A percentile compares a stretch with the other conserved stretches of the same genome.
These are phyloP conservation scores for Trametes elegans DNA, from an alignment of 768 basidiomycete genomes.

Conservation along the genomic window DNA sequence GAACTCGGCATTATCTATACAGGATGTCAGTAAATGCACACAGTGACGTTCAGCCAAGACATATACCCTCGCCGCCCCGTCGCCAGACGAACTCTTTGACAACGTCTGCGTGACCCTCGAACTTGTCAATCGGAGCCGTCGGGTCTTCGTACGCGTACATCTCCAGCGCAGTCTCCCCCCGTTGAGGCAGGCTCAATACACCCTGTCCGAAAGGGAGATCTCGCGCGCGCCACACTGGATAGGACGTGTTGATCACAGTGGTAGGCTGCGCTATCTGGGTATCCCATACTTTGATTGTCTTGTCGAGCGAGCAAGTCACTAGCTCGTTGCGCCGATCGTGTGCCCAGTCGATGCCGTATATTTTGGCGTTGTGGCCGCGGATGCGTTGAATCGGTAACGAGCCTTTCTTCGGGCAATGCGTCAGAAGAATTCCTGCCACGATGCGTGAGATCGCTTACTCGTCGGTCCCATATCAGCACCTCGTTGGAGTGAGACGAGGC, in stretches of 20 bases:
- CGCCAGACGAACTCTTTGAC: conserved; percentile 99
- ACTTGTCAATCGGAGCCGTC: conserved; percentile 61
- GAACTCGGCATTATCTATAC: conserved; percentile 45
- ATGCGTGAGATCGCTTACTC: conserved; percentile 47
- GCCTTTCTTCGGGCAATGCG: conserved; percentile 65
- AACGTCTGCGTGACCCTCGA: conserved; percentile 88
- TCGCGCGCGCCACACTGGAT: conserved; percentile 94
- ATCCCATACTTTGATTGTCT: conserved; percentile 88
- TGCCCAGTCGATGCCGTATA: conserved; percentile 98
- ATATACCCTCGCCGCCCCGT: conserved; percentile 54
- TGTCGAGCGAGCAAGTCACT: conserved; percentile 93
- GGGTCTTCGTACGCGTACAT: conserved; percentile 63
- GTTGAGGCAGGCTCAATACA: conserved; percentile 82
- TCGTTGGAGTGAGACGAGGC: conserved; percentile 88
- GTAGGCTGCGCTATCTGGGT: conserved; percentile 33
- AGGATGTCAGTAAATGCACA: neutral
- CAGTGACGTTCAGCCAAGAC: neutral
- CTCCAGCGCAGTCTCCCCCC: conserved; percentile 79
- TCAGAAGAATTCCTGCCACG: neutral
- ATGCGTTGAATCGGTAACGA: conserved; percentile 77
- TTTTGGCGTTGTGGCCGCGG: conserved; percentile 83
- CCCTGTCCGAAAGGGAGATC: conserved; percentile 91
- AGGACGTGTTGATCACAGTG: conserved; percentile 59
- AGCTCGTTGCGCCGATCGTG: conserved; percentile 71
- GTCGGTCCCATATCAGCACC: conserved; percentile 91